These are phyloP conservation scores for Funneliformis mosseae DNA, from an alignment of 192 early-diverging fungal genomes.

Conservation along the genomic window DNA sequence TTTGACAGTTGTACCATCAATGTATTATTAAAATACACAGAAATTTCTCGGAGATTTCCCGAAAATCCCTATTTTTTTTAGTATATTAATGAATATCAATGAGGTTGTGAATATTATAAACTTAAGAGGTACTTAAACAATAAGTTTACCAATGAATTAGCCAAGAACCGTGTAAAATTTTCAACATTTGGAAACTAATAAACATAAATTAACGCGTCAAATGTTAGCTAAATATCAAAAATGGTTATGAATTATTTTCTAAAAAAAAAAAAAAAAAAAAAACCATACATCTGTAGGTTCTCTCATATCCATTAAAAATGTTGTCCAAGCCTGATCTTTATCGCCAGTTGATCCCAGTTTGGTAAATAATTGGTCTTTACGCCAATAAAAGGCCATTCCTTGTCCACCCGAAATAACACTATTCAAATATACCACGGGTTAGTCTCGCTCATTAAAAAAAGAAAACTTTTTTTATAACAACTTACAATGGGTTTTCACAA, in stretches of 20 bases:
- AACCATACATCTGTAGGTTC: constrained; percentile 65
- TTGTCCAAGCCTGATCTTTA: constrained; percentile 51
- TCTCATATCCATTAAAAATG: constrained; percentile 57
- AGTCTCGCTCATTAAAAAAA: too few relatives aligned
- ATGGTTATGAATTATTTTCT: too few relatives aligned
- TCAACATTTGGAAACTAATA: constrained; percentile 53
- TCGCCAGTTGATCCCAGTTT: constrained; percentile 62
- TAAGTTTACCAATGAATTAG: constrained; percentile 52
- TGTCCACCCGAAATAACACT: constrained; percentile 70
- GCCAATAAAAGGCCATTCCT: constrained; percentile 89
- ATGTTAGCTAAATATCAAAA: too few relatives aligned
- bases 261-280: too few relatives aligned
- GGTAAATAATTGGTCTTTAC: constrained; percentile 82
- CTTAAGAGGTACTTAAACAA: not conserved
- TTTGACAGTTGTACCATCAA: constrained; percentile 66
- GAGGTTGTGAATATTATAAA: too few relatives aligned
- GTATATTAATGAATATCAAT: too few relatives aligned
- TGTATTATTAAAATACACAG: constrained; percentile 65
- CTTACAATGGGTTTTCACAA: constrained; percentile 85
- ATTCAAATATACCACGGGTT: not conserved
- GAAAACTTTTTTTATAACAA: too few relatives aligned
- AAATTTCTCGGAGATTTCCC: constrained; percentile 63
- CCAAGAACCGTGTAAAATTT: constrained; percentile 64
- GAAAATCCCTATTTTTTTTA: too few relatives aligned
- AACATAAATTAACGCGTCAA: constrained; percentile 28